Conservation (phyloP, 2,329 filamentous ascomycete genomes). For the Apiospora phragmitis region DNA sequence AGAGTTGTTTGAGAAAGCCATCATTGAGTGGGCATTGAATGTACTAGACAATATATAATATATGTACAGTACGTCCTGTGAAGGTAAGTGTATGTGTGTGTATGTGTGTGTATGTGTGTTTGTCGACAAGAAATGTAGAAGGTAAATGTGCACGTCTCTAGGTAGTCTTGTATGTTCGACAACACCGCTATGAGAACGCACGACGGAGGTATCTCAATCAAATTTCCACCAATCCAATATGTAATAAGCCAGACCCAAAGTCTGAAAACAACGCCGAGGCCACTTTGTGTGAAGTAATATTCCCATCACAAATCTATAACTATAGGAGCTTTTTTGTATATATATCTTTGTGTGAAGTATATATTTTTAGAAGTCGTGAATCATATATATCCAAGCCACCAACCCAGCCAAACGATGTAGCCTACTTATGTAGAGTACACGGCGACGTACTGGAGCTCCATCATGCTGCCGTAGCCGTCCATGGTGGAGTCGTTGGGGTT, state of each 20-base stretch:
- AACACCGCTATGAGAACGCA: not conserved
- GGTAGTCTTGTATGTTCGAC: not conserved
- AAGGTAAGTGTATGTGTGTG: not conserved
- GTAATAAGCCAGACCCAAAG: slow-evolving; percentile 6
- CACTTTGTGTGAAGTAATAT: not conserved
- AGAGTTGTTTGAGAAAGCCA: not conserved
- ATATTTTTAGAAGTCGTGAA: not conserved
- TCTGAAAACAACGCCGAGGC: not conserved
- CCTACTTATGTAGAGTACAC: slow-evolving; percentile 22
- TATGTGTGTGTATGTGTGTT: not conserved
- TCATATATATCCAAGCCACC: not conserved
- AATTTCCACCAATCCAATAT: slow-evolving; percentile 5
- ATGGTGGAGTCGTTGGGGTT: slow-evolving; percentile 45
- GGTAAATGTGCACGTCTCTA: not conserved
- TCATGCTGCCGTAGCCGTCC: slow-evolving; percentile 47
- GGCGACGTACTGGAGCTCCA: slow-evolving; percentile 54
- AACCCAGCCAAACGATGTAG: not conserved
- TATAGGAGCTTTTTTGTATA: not conserved
- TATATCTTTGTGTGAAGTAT: not conserved
- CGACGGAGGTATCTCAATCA: slow-evolving; percentile 4
- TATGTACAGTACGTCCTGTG: not conserved
- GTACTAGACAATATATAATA: slow-evolving; percentile 4
- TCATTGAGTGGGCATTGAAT: not conserved
- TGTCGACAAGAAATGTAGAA: not conserved
- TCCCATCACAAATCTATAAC: slow-evolving; percentile 1